A percentile compares a stretch with the other conserved stretches of the same genome.
Conservation (phyloP, 345 rosid genomes). For the Moricandia arvensis region DNA sequence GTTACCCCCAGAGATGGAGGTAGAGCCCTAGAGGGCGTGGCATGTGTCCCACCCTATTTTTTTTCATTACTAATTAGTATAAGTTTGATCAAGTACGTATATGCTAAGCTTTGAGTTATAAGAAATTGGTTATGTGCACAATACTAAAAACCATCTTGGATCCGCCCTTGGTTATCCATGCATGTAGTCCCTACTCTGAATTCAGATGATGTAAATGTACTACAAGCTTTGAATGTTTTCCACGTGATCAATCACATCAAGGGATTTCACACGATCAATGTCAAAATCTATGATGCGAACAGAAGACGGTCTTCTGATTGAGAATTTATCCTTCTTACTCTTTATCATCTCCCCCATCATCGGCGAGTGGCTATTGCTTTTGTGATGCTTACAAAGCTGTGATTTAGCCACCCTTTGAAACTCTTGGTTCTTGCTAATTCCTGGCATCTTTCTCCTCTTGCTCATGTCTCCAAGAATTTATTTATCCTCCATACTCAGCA, state of each 20-base stretch:
- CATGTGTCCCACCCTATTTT: too few relatives aligned
- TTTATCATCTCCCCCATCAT: slow-evolving; percentile 41
- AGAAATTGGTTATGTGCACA: too few relatives aligned
- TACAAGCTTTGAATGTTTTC: slow-evolving; percentile 65
- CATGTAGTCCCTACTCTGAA: too few relatives aligned
- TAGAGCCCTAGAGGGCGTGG: too few relatives aligned
- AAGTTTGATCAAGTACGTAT: too few relatives aligned
- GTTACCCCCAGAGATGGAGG: too few relatives aligned
- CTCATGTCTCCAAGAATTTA: slow-evolving; percentile 89
- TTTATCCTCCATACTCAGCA: slow-evolving; percentile 71
- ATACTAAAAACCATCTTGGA: too few relatives aligned
- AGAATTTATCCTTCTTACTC: slow-evolving; percentile 55
- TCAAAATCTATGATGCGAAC: slow-evolving; percentile 72
- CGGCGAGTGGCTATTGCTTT: too few relatives aligned
- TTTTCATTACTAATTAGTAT: too few relatives aligned
- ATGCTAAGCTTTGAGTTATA: too few relatives aligned
- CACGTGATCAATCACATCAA: slow-evolving; percentile 88
- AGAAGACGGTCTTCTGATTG: slow-evolving; percentile 64
- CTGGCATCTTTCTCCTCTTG: slow-evolving; percentile 80
- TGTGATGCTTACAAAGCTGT: too few relatives aligned
- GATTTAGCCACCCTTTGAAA: slow-evolving; percentile 63
- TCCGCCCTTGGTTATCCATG: too few relatives aligned
- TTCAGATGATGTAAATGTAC: background rate
- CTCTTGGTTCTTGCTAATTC: slow-evolving; percentile 97
- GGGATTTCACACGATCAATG: slow-evolving; percentile 75